These are phyloP conservation scores for Monotropa hypopitys DNA, from an alignment of 179 eudicot genomes.

Conservation along the genomic window DNA sequence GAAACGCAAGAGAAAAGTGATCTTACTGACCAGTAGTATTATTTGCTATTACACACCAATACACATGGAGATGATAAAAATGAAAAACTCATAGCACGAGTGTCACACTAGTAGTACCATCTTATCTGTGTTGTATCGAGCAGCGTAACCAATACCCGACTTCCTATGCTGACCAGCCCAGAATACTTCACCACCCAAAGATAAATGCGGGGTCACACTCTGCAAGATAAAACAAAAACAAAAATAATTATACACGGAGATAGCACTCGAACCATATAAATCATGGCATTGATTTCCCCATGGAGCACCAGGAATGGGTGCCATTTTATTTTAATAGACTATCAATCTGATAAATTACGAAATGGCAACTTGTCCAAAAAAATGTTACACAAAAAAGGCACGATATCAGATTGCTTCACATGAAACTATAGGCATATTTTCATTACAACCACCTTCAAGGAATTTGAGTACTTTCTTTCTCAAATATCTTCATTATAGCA, in stretches of 20 bases:
- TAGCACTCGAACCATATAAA: neutral
- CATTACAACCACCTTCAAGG: neutral
- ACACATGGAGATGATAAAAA: neutral
- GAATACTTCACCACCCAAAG: slow-evolving; percentile 90
- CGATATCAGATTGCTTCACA: neutral
- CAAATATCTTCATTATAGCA: neutral
- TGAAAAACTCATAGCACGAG: neutral
- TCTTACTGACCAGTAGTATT: neutral
- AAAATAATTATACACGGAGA: neutral
- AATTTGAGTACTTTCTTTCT: neutral
- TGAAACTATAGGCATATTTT: neutral
- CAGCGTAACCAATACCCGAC: slow-evolving; percentile 85
- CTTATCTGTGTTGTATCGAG: slow-evolving; percentile 76
- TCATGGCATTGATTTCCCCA: neutral
- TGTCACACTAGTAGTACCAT: slow-evolving; percentile 33
- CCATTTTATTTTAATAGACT: neutral
- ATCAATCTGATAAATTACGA: neutral
- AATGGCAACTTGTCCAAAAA: neutral
- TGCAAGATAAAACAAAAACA: slow-evolving; percentile 22
- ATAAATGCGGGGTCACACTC: slow-evolving; percentile 78
- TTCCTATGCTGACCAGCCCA: slow-evolving; percentile 92
- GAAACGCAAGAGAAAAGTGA: neutral
- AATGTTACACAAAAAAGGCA: neutral
- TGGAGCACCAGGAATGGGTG: neutral
- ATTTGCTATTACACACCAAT: neutral